Evolutionary conservation across 306 rosid genomes (phyloP).

Genomic region (Corylus avellana): DNA sequence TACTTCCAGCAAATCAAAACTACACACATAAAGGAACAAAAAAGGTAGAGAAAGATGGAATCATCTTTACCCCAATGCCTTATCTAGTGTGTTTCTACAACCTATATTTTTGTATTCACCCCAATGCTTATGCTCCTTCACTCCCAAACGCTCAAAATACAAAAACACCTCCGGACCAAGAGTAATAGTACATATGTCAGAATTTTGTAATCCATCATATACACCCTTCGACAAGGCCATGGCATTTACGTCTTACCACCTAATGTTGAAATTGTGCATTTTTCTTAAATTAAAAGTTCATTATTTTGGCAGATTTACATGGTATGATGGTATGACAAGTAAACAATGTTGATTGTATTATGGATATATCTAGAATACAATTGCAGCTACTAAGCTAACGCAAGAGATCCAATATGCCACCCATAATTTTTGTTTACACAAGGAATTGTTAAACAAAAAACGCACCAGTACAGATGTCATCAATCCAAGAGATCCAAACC

Average conservation of each 20-base stretch:
- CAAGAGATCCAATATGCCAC: not conserved
- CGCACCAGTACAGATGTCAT: slow-evolving; percentile 98
- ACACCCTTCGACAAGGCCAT: not conserved
- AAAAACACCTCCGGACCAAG: not conserved
- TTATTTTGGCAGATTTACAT: not conserved
- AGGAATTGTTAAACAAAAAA: slow-evolving; percentile 11
- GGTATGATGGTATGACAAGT: not conserved
- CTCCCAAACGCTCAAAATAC: not conserved
- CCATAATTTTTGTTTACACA: not conserved
- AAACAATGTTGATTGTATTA: not conserved
- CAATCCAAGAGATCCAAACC: slow-evolving; percentile 98
- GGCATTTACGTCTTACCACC: not conserved
- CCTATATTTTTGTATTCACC: not conserved
- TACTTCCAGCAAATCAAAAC: slow-evolving; percentile 11
- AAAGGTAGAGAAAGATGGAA: not conserved
- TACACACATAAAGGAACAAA: not conserved
- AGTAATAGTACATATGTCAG: not conserved
- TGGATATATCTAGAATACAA: not conserved
- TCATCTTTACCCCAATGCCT: not conserved
- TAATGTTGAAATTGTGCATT: not conserved
- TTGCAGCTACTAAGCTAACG: not conserved
- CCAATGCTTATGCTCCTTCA: not conserved
- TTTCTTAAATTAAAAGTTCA: not conserved
- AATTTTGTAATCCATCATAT: not conserved
- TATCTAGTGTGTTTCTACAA: not conserved